These are phyloP conservation scores for Fusarium coffeatum DNA, from an alignment of 2,329 filamentous ascomycete species.

Conservation along the genomic window DNA sequence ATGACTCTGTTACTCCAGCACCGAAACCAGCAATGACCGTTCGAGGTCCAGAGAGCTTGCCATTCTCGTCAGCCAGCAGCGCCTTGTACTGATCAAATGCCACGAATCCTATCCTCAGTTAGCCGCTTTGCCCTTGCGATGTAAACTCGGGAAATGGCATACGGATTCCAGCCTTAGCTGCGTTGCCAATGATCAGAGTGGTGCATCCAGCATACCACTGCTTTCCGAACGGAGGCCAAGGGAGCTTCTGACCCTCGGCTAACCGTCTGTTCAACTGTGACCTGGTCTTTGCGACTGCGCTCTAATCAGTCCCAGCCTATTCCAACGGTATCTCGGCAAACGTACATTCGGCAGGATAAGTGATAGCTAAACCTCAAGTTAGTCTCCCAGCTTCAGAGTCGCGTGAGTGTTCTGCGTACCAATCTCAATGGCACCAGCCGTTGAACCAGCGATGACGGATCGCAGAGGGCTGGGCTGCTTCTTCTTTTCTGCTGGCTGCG, in stretches of 20 bases:
- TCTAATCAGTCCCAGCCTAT: constrained; percentile 17
- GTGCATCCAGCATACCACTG: constrained; percentile 99
- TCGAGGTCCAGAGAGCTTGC: constrained; percentile 88
- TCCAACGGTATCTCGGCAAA: constrained; percentile 16
- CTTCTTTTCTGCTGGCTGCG: constrained; percentile 49
- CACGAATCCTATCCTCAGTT: constrained; percentile 70
- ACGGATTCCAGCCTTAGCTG: constrained; percentile 95
- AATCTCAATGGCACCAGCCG: constrained; percentile 96
- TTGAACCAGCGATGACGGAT: constrained; percentile 90
- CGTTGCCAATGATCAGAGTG: constrained; percentile 95
- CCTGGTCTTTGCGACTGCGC: constrained; percentile 88
- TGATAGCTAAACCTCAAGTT: constrained; percentile 70
- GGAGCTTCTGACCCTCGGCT: constrained; percentile 84
- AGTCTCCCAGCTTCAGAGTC: constrained; percentile 11
- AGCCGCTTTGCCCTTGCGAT: constrained; percentile 6
- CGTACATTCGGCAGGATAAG: constrained; percentile 92
- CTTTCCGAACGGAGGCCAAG: constrained; percentile 91
- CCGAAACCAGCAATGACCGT: constrained; percentile 95
- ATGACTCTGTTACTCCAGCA: constrained; percentile 91
- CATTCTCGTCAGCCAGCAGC: constrained; percentile 82
- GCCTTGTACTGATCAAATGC: constrained; percentile 95
- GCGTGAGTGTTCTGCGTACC: constrained; percentile 60
- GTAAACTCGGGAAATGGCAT: constrained; percentile 49
- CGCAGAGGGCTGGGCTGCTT: constrained; percentile 79
- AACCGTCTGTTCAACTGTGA: constrained; percentile 91